phyloP scores from a whole-genome alignment of 2,329 filamentous ascomycete species.

The Geosmithia putterillii region DNA sequence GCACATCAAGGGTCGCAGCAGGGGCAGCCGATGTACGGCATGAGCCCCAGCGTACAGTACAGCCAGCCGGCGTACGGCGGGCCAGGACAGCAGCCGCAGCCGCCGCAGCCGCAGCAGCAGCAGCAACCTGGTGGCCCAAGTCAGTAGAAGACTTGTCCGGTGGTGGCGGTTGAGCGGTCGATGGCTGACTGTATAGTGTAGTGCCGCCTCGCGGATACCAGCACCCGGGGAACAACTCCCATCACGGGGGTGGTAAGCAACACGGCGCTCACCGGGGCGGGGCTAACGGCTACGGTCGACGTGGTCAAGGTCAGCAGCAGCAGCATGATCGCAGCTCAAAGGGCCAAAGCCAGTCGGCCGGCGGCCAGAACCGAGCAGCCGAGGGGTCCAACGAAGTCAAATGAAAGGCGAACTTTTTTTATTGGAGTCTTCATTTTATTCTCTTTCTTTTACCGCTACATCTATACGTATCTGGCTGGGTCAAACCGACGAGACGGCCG shows the following conservation, averaged over 20 bases:
- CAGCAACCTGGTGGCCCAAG: slow-evolving; percentile 53
- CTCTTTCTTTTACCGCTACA: background rate
- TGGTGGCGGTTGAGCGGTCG: slow-evolving; percentile 3
- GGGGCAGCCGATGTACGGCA: slow-evolving; percentile 65
- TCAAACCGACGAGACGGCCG: background rate
- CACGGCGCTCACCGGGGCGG: slow-evolving; percentile 46
- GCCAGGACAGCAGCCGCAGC: slow-evolving; percentile 39
- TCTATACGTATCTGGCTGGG: background rate
- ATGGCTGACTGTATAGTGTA: slow-evolving; percentile 36
- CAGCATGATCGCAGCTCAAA: slow-evolving; percentile 20
- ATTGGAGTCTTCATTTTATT: background rate
- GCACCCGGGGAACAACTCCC: slow-evolving; percentile 54
- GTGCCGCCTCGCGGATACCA: slow-evolving; percentile 49
- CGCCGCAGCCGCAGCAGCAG: slow-evolving; percentile 62
- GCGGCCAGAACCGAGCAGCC: slow-evolving; percentile 4
- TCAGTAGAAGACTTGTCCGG: slow-evolving; percentile 35
- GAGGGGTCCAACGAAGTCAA: slow-evolving; percentile 33
- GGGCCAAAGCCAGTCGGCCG: slow-evolving; percentile 19
- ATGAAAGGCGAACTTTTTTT: slow-evolving; percentile 18
- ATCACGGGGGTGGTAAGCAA: slow-evolving; percentile 42
- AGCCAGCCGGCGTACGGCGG: slow-evolving; percentile 57
- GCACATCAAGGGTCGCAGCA: slow-evolving; percentile 89
- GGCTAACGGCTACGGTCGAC: slow-evolving; percentile 41
- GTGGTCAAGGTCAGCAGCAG: slow-evolving; percentile 29
- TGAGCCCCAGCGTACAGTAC: slow-evolving; percentile 64